Percentiles rank a stretch among this genome's conserved stretches.
Conservation (phyloP, 306 rosid species). For the Begonia loranthoides region DNA sequence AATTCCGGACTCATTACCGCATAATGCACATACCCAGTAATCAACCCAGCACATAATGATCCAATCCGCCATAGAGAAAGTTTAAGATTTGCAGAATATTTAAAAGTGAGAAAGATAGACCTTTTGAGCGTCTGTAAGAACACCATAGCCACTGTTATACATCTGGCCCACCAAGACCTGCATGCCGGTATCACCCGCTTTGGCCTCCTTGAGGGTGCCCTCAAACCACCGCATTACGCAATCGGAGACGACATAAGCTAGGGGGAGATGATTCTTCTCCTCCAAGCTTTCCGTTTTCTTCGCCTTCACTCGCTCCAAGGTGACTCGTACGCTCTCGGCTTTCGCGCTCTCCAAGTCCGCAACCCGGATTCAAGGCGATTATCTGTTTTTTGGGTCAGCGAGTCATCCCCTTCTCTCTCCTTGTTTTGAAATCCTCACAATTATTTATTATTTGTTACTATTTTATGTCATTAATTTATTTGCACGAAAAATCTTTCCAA, state of each 20-base stretch:
- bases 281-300: constrained; percentile 23
- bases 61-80: too few species aligned
- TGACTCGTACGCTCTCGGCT: constrained; percentile 16
- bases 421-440: too few species aligned
- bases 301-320: constrained; percentile 13
- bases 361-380: constrained; percentile 23
- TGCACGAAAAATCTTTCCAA: too few species aligned
- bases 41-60: too few species aligned
- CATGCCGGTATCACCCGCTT: constrained; percentile 47
- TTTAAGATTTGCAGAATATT: too few species aligned
- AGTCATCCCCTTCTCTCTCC: too few species aligned
- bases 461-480: too few species aligned
- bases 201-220: constrained; percentile 74
- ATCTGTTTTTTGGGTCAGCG: too few species aligned
- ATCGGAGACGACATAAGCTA: constrained; percentile 53
- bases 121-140: constrained; percentile 43
- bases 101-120: constrained; percentile 10
- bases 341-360: constrained; percentile 16
- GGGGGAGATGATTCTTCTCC: constrained; percentile 30
- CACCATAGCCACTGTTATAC: constrained; percentile 71
- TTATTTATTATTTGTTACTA: too few species aligned
- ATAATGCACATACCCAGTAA: too few species aligned
- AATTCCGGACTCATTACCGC: too few species aligned
- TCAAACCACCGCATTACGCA: constrained; percentile 72
- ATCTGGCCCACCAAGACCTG: constrained; percentile 71